Conservation (phyloP, 495 filamentous ascomycete genomes). For the Cercophora newfieldiana region DNA sequence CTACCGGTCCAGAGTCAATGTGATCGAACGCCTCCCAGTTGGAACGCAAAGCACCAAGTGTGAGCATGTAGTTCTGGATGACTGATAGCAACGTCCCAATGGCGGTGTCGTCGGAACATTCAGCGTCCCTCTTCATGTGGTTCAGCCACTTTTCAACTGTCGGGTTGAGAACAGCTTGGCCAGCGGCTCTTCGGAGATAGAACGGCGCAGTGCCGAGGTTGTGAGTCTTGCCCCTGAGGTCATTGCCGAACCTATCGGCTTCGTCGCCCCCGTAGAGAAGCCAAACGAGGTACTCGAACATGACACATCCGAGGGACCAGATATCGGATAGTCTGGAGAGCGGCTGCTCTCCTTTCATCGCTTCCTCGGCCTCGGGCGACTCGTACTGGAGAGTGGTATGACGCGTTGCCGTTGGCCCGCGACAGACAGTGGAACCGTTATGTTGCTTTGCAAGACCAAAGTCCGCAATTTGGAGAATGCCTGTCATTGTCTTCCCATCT, state of each 20-base stretch:
- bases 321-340: neutral
- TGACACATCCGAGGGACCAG: neutral
- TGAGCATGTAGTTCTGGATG: neutral
- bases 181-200: neutral
- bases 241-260: neutral
- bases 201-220: neutral
- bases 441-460: slow-evolving; percentile 16
- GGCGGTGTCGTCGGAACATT: neutral
- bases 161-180: neutral
- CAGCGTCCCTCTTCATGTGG: neutral
- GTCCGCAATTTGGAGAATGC: slow-evolving; percentile 11
- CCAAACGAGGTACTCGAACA: neutral
- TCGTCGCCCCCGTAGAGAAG: neutral
- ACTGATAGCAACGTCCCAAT: neutral
- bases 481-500: neutral
- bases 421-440: neutral
- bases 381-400: neutral
- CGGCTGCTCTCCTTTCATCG: neutral
- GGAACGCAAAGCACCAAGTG: neutral
- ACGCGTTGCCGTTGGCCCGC: neutral
- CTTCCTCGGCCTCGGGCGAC: neutral
- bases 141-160: neutral
- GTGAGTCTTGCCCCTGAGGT: neutral
- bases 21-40: neutral
- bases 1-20: neutral